Conservation (phyloP, 371 early-diverging fungal genomes). For the Coemansia sp. region DNA sequence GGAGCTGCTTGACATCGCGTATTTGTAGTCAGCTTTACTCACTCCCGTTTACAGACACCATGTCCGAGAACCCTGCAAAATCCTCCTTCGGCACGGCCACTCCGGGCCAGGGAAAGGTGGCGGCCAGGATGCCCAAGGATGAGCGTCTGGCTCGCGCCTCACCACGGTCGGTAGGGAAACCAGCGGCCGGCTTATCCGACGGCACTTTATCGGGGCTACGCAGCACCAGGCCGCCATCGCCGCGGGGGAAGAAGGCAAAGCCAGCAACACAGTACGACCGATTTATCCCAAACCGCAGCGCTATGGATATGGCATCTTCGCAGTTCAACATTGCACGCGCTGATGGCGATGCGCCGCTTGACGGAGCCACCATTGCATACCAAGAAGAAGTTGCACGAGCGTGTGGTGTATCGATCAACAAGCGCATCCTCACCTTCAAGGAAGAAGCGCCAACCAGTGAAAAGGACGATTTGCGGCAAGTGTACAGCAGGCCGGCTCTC, state of each 20-base stretch:
- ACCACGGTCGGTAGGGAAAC: conserved; percentile 5
- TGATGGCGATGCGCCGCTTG: conserved; percentile 49
- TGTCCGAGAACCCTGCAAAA: neutral
- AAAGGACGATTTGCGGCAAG: conserved; percentile 51
- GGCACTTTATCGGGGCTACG: neutral
- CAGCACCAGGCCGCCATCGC: conserved; percentile 24
- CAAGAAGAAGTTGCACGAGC: conserved; percentile 78
- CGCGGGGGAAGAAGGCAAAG: conserved; percentile 34
- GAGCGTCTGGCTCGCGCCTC: conserved; percentile 5
- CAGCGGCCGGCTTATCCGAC: neutral
- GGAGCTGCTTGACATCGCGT: too few species aligned
- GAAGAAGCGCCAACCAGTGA: conserved; percentile 65
- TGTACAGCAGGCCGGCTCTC: conserved; percentile 39
- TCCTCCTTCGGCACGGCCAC: neutral
- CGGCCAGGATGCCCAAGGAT: neutral
- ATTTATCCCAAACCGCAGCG: conserved; percentile 66
- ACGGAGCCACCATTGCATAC: conserved; percentile 59
- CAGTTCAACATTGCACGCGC: conserved; percentile 62
- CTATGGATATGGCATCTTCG: conserved; percentile 62
- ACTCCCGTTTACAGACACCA: neutral
- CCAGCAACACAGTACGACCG: conserved; percentile 65
- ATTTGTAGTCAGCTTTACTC: too few species aligned
- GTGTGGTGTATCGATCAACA: conserved; percentile 66
- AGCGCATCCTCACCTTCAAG: conserved; percentile 74
- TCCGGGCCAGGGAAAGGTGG: neutral